Evolutionary conservation across 176 grass and related monocot genomes (phyloP), one percentile per base, ranked within the genome.

Genomic region (Secale cereale): DNA sequence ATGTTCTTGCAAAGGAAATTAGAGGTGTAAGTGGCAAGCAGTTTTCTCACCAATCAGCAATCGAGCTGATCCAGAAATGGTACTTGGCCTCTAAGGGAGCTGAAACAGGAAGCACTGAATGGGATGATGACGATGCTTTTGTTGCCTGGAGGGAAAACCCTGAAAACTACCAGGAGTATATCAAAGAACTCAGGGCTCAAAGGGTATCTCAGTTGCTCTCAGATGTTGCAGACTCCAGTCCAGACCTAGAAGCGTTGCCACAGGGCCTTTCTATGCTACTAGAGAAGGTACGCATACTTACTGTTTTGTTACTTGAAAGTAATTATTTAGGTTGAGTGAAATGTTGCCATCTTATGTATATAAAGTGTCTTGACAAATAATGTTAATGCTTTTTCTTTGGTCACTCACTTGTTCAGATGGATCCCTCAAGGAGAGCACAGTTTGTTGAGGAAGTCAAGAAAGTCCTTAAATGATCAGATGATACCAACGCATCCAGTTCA

Each of bases 81-180:
- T 94, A 90, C 59, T 66, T 86, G 46, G 59, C 89, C 48, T 84
- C 85, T 76, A 50, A 69, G 32, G 30, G 45, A 11, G 76, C 48
- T 31, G 65, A 19, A 78, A 23, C 57, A 74, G 85, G 46, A 41
- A 86, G 65, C 56, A 39, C 28, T 26, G 78, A 86, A 45, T 99
- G 97, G 97, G 93, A 95, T 64, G 90, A 99, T 59, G 97, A 99
- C 8, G 91, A 92, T 85, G 91, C 93, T 46, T 99, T 99, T 86
- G 90, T 96, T 79, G 80, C 91, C 50, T 99, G 97, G 97, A 96
- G 86, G 87, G 71, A 94, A 22, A 86, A 95, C 59, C 65, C 91
- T 76, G 92, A 79, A 86, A 99, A 99, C 84, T 99, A 91, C 13
- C 70, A 80, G 69, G 76, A 74, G 28, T 81, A 88, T 91, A 74